Evolutionary conservation across 805 yeast species (phyloP), one percentile per base, ranked within the genome.

Genomic region (Yamadazyma endophytica): DNA sequence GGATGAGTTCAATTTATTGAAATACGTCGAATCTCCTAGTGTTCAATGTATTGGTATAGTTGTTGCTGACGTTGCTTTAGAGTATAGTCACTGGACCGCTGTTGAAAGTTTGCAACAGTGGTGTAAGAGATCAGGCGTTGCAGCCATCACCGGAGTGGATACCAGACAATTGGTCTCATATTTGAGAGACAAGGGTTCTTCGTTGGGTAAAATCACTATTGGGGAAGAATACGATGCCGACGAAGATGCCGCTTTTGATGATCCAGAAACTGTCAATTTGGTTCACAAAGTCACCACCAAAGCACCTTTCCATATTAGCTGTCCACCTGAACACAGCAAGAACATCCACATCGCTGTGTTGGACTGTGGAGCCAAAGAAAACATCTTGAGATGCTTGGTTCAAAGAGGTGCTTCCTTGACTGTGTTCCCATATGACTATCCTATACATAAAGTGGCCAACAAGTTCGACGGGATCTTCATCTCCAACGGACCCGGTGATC

Each of bases 81-180:
- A 88, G 56, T 87, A 90, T 62, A 86, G 96, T n/a, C 99, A 92
- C 60, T 92, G 98, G 98, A 89, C 97, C 21, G 99, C 99, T 3
- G 96, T 92, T 20, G 97, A 92, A 67, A 82, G 95, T 13, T 73
- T 92, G 36, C 83, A 86, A 38, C 85, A 84, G 48, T 92, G 97
- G 98, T 92, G 98, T 68, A 77, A 84, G 62, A 80, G 96, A 55
- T 94, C 88, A 48, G 96, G 95, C 25, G 92, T 94, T 34, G 94
- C 97, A 35, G 72, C 96, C 27, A 83, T 92, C 49, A 78, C 96
- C 25, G 98, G 97, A 40, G 96, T 92, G 28, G 99, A 92, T 61
- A 92, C 99, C 43, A 84, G 98, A 69, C 85, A 89, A 35, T 75
- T 92, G 43, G 97, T 92, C 35, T 76, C 90, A 26, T 86, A 81